phyloP scores from a whole-genome alignment of 1,284 basidiomycete genomes.

The Caloboletus inedulis region DNA sequence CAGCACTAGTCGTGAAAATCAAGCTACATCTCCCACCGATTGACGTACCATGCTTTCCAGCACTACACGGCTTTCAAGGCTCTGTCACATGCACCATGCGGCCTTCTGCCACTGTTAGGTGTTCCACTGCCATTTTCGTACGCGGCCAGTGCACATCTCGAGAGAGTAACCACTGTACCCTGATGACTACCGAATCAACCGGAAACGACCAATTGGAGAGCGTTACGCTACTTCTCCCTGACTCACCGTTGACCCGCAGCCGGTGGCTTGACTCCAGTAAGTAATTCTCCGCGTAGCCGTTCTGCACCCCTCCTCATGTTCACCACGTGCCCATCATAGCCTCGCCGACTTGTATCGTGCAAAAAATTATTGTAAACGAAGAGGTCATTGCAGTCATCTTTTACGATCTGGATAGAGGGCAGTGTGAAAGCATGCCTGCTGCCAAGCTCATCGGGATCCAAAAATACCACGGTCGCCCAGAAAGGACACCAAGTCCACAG shows the following conservation, averaged over 20 bases:
- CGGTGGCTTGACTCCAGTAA: constrained; percentile 55
- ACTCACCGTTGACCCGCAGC: constrained; percentile 58
- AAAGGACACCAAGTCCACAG: constrained; percentile 32
- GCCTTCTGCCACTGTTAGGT: constrained; percentile 52
- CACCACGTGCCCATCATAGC: constrained; percentile 37
- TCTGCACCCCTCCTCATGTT: constrained; percentile 23
- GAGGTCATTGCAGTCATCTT: constrained; percentile 58
- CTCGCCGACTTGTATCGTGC: constrained; percentile 53
- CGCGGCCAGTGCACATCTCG: constrained; percentile 47
- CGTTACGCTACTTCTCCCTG: constrained; percentile 54
- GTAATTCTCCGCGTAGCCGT: constrained; percentile 34
- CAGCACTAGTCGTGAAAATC: constrained; percentile 44
- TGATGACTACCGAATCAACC: constrained; percentile 35
- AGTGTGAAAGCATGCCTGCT: constrained; percentile 48
- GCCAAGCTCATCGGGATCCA: constrained; percentile 57
- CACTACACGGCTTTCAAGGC: constrained; percentile 59
- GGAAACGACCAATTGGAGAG: constrained; percentile 38
- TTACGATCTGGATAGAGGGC: constrained; percentile 61
- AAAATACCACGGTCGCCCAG: constrained; percentile 40
- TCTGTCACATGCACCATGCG: constrained; percentile 52
- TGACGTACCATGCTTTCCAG: constrained; percentile 45
- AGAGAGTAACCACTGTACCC: constrained; percentile 47
- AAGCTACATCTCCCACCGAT: constrained; percentile 49
- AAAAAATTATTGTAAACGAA: constrained; percentile 65
- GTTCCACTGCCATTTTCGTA: constrained; percentile 57